Percentiles rank a stretch among this genome's conserved stretches.
Conservation (phyloP, 2,329 filamentous ascomycete species). For the Stachybotrys echinatus region DNA sequence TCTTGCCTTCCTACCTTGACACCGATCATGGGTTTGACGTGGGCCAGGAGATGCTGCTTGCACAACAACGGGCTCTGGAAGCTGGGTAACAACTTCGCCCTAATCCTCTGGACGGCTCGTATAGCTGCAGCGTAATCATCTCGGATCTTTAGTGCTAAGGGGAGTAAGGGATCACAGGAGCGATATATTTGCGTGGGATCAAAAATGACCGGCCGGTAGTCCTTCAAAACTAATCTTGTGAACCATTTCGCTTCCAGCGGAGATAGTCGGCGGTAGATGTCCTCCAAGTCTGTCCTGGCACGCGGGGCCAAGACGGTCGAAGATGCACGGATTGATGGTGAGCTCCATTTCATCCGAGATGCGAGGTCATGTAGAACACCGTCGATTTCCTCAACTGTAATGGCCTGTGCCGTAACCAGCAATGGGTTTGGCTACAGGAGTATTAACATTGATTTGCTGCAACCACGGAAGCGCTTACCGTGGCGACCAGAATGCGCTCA, state of each 20-base stretch:
- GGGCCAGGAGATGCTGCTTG: constrained; percentile 15
- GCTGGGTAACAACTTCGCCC: constrained; percentile 13
- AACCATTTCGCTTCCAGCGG: constrained; percentile 82
- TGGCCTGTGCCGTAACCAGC: constrained; percentile 22
- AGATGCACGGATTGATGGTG: constrained; percentile 48
- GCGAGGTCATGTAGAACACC: constrained; percentile 60
- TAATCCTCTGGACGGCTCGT: constrained; percentile 38
- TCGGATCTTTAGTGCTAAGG: constrained; percentile 64
- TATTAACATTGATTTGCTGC: neutral
- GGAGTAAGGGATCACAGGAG: constrained; percentile 64
- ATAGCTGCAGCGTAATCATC: constrained; percentile 61
- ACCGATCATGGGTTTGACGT: constrained; percentile 49
- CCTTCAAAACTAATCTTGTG: constrained; percentile 72
- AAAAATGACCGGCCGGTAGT: constrained; percentile 62
- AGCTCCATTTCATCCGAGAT: constrained; percentile 65
- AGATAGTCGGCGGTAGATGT: constrained; percentile 54
- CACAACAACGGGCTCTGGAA: constrained; percentile 2
- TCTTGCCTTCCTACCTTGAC: constrained; percentile 60
- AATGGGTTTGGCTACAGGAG: constrained; percentile 38
- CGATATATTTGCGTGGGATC: constrained; percentile 50
- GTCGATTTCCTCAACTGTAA: constrained; percentile 72
- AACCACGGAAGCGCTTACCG: constrained; percentile 35
- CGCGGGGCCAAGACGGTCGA: constrained; percentile 13
- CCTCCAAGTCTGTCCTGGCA: constrained; percentile 42
- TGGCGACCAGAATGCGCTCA: constrained; percentile 55